Percentiles rank a stretch among this genome's conserved stretches.
Conservation (phyloP, 192 early-diverging fungal genomes). For the Linderina pennispora region DNA sequence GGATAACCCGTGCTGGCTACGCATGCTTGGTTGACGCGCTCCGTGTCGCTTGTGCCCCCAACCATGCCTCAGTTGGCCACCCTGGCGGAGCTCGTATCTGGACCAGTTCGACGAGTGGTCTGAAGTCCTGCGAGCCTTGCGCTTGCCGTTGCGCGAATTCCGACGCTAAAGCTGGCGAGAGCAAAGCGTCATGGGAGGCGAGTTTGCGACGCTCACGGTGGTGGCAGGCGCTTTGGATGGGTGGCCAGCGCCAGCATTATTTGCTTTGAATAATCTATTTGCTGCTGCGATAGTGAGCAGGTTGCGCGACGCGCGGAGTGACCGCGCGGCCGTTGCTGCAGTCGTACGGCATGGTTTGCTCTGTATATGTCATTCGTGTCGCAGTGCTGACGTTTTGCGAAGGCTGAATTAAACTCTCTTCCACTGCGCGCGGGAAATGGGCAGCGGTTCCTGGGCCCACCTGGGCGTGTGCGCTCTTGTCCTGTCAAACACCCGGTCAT, state of each 20-base stretch:
- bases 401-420: too few relatives aligned
- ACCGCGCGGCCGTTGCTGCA: too few relatives aligned
- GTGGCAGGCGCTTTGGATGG: conserved; percentile 44
- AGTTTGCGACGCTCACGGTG: conserved; percentile 25
- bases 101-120: conserved; percentile 63
- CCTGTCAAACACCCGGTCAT: conserved; percentile 21
- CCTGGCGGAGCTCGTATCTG: conserved; percentile 49
- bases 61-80: conserved; percentile 59
- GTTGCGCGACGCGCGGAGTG: too few relatives aligned
- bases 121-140: conserved; percentile 65
- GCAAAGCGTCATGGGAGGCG: conserved; percentile 45
- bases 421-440: too few relatives aligned
- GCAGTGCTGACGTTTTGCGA: too few relatives aligned
- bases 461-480: too few relatives aligned
- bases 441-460: too few relatives aligned
- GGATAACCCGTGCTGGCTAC: conserved; percentile 56
- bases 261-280: too few relatives aligned
- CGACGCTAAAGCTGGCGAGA: conserved; percentile 57
- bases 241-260: conserved; percentile 45
- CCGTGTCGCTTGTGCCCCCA: conserved; percentile 58
- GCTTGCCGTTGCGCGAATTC: conserved; percentile 57
- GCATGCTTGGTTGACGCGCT: conserved; percentile 55
- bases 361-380: too few relatives aligned
- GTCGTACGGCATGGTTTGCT: too few relatives aligned
- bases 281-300: too few relatives aligned